Conservation (phyloP, 768 basidiomycete species). For the Termitomyces heimii region DNA sequence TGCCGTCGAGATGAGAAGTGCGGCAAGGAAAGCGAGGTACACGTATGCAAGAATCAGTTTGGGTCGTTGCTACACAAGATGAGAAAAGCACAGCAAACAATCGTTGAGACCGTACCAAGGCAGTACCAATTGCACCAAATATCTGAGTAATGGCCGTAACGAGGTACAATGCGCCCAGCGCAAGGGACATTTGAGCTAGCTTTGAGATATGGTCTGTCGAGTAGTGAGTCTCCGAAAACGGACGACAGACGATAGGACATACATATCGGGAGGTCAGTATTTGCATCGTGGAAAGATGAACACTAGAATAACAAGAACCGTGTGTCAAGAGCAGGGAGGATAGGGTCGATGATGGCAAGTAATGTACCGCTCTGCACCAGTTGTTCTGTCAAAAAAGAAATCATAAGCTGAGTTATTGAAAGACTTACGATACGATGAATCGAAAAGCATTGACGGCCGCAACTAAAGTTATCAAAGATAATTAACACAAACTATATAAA, state of each 20-base stretch:
- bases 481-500: background rate
- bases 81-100: background rate
- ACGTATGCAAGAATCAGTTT: slow-evolving; percentile 18
- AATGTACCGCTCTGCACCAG: slow-evolving; percentile 19
- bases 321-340: background rate
- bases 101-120: slow-evolving; percentile 5
- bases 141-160: slow-evolving; percentile 17
- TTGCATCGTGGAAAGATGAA: slow-evolving; percentile 28
- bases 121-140: slow-evolving; percentile 14
- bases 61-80: slow-evolving; percentile 16
- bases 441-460: slow-evolving; percentile 33
- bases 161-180: slow-evolving; percentile 28
- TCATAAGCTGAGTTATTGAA: background rate
- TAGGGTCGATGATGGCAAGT: background rate
- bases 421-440: slow-evolving; percentile 30
- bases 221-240: background rate
- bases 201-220: slow-evolving; percentile 20
- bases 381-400: background rate
- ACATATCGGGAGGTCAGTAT: slow-evolving; percentile 20
- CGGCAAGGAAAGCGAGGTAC: slow-evolving; percentile 25
- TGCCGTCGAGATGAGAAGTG: slow-evolving; percentile 27
- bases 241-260: slow-evolving; percentile 7
- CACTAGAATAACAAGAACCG: slow-evolving; percentile 15
- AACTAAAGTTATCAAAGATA: slow-evolving; percentile 18
- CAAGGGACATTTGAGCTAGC: slow-evolving; percentile 28